Evolutionary conservation across 805 yeast genomes (phyloP), one percentile per base, ranked within the genome.

Genomic region (Yarrowia divulgata): DNA sequence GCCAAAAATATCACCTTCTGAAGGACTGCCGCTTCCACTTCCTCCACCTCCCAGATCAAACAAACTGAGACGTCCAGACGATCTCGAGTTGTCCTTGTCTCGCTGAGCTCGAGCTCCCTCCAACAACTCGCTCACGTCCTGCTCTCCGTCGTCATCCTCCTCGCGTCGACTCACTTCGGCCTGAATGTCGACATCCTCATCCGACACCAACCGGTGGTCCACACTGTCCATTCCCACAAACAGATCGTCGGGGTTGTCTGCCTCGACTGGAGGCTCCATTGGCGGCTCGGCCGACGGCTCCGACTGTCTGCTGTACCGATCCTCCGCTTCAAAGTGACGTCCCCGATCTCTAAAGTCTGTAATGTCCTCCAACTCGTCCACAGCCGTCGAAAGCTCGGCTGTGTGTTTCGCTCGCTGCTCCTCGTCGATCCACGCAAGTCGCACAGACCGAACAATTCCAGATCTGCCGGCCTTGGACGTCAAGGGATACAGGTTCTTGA

Each of bases 401-500:
- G 37, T 7, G 1, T 13, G n/a, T 29, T 37, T 62, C 8, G 5
- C 2, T 2, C 8, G 34, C 23, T 35, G 55, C 32, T 63, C 68
- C 32, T 63, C 68, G 8, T 63, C 48, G 14, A 63, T 63, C 39
- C 48, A 63, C 10, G 68, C 46, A 7, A 48, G 23, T 9, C 68
- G 43, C 43, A 49, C 14, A 12, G 10, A n/a, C 2, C 68, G 57
- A 6, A 63, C 57, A 39, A 14, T 8, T 2, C 48, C 68, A 16
- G 39, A 7, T 49, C 57, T 35, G 1, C 68, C 68, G 13, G 57
- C 57, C 39, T 81, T 78, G 49, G 83, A 81, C 62, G 88, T 77
- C 72, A 89, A 77, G 32, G 82, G 80, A 0, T 89, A 78, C 74
- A 93, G 88, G 76, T 91, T 96, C 58, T 81, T 81, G 72, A 93